Conservation (phyloP, 495 filamentous ascomycete genomes). For the Parathielavia appendiculata region DNA sequence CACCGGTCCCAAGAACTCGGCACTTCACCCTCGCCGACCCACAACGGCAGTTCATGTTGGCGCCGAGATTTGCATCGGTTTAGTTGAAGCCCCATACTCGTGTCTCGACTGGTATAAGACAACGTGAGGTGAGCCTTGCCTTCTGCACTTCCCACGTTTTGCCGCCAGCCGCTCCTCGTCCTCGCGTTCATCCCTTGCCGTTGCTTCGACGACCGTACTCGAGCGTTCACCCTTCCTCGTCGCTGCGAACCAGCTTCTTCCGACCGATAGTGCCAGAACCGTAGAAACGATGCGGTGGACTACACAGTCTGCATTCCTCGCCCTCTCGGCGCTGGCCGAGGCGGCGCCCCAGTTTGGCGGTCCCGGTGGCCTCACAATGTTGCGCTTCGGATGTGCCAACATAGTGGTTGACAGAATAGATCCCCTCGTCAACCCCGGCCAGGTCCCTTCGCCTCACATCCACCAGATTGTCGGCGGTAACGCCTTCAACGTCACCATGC, state of each 20-base stretch:
- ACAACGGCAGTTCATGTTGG: conserved; percentile 26
- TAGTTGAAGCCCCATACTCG: not conserved
- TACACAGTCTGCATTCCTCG: conserved; percentile 27
- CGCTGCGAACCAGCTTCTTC: not conserved
- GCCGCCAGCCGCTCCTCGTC: not conserved
- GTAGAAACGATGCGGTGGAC: conserved; percentile 33
- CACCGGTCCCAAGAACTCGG: conserved; percentile 22
- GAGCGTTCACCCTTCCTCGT: not conserved
- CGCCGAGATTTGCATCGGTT: no score
- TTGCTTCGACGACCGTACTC: not conserved
- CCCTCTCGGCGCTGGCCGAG: conserved; percentile 34
- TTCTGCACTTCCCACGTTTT: not conserved
- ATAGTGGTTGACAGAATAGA: conserved; percentile 43
- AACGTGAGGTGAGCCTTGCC: not conserved
- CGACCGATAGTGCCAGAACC: not conserved
- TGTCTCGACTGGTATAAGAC: conserved; percentile 9
- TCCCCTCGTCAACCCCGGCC: conserved; percentile 40
- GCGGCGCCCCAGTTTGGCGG: conserved; percentile 38
- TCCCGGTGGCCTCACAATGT: conserved; percentile 35
- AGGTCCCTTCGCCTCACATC: conserved; percentile 36
- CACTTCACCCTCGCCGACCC: conserved; percentile 16
- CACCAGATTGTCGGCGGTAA: conserved; percentile 46
- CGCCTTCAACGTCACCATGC: conserved; percentile 42
- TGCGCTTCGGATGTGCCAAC: conserved; percentile 45
- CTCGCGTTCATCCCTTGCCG: not conserved